A percentile compares a stretch with the other conserved stretches of the same genome.
These are phyloP conservation scores for Knoxia roxburghii DNA, from an alignment of 257 asterid species.

Conservation along the genomic window DNA sequence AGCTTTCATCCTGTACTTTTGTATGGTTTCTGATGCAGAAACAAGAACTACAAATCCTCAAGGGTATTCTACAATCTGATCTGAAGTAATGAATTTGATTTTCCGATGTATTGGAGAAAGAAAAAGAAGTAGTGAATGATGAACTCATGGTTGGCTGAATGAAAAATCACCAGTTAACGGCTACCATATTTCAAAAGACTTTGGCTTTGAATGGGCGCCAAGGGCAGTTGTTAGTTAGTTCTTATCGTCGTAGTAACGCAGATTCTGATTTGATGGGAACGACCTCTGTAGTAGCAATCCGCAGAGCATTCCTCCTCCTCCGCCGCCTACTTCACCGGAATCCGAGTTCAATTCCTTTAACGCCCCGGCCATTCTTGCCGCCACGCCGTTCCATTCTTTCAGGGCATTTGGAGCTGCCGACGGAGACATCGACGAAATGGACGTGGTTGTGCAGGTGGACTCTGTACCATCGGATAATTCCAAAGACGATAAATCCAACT, in stretches of 20 bases:
- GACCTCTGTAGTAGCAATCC: slow-evolving; percentile 60
- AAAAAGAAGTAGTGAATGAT: no score
- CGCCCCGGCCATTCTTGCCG: slow-evolving; percentile 45
- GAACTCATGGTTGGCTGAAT: no score
- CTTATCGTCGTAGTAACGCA: slow-evolving; percentile 36
- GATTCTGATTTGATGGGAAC: slow-evolving; percentile 59
- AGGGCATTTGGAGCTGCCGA: slow-evolving; percentile 37
- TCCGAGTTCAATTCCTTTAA: slow-evolving; percentile 30
- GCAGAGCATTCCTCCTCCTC: slow-evolving; percentile 61
- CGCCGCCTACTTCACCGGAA: slow-evolving; percentile 49
- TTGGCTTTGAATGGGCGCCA: no score
- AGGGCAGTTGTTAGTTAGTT: slow-evolving; percentile 2
- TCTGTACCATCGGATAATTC: slow-evolving; percentile 54
- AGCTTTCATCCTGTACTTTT: no score
- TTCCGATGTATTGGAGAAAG: no score
- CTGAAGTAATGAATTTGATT: no score
- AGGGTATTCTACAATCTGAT: no score
- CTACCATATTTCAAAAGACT: not conserved
- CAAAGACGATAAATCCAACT: slow-evolving; percentile 31
- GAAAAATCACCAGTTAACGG: not conserved
- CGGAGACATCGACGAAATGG: slow-evolving; percentile 56
- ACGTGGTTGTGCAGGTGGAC: slow-evolving; percentile 33
- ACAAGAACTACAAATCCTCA: no score
- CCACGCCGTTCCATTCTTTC: slow-evolving; percentile 64
- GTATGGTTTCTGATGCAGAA: no score